Base-by-base conservation (phyloP, 495 filamentous ascomycete species). In the Usnea hakonensis region DNA sequence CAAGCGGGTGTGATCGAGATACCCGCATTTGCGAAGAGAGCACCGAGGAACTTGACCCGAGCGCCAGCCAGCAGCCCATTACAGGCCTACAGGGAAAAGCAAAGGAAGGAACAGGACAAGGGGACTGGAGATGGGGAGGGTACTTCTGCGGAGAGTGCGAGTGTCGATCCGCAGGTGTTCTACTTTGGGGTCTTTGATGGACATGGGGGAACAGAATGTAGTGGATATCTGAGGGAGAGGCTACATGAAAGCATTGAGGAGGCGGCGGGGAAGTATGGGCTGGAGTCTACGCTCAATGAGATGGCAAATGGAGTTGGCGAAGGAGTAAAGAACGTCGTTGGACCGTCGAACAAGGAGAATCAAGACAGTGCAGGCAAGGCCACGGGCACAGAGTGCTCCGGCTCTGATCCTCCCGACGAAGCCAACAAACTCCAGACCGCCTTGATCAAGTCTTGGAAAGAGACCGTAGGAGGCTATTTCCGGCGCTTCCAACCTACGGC, bases 171-270 rank as follows among this genome's bases (percentile, higher is more conserved):
- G 10, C 91, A 96, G 69, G 88, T 97, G 9, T 98, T 98, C 74
- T 98, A 97, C 72, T 98, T 95, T 75, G 90, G 83, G 3, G 86
- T 97, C 0, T 98, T 97, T 69, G 94, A 98, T 76, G 94, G 94
- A 26, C 94, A 98, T 77, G 94, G 94, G 26, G 94, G 94, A 21
- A 81, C 77, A 37, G 90, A 97, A 68, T 97, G 94, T 70, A 93
- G 89, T 70, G 83, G 84, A 21, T 97, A 95, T 65, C 74, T 97
- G 57, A 85, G 87, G 62, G 88, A 96, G 55, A 78, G 86, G 57
- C 79, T 98, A 63, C 94, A 97, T 72, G 83, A 85, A 21, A 95
- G 95, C 69, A 85, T 98, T 48, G 93, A 98, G 72, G 82, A 90
- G 63, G 81, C 88, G 0, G 87, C 87, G 1, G 75, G 78, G 61